These are phyloP conservation scores for Thalassiosira oceanica DNA, from an alignment of 352 stramenopile genomes.

Conservation along the genomic window DNA sequence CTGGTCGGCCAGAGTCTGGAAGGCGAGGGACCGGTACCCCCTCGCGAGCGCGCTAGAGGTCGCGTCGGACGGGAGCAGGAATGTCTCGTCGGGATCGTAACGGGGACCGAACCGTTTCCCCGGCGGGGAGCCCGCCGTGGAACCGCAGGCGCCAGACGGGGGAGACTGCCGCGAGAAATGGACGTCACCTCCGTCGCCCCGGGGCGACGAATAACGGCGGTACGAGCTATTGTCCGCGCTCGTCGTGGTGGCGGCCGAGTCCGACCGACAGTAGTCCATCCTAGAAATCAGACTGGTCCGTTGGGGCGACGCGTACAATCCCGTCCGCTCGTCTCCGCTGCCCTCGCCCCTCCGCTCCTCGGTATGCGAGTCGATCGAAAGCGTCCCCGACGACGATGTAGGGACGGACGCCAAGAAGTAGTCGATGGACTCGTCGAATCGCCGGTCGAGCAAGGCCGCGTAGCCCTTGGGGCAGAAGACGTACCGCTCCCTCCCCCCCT, in stretches of 20 bases:
- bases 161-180: too few relatives aligned
- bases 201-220: background rate
- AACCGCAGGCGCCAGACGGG: background rate
- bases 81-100: background rate
- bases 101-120: background rate
- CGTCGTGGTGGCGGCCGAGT: background rate
- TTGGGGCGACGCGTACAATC: background rate
- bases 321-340: background rate
- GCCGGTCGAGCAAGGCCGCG: constrained; percentile 34
- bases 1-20: constrained; percentile 66
- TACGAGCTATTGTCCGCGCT: background rate
- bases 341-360: background rate
- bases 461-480: constrained; percentile 39
- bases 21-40: constrained; percentile 54
- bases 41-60: constrained; percentile 58
- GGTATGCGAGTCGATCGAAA: background rate
- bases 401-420: constrained; percentile 26
- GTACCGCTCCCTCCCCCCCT: background rate
- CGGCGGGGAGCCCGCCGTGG: background rate
- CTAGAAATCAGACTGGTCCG: constrained; percentile 25
- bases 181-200: background rate
- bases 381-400: constrained; percentile 1
- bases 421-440: constrained; percentile 48
- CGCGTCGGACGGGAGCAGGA: constrained; percentile 44
- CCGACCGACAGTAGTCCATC: background rate